These are phyloP conservation scores for Gossypium lobatum DNA, from an alignment of 441 rosid species.

Conservation along the genomic window DNA sequence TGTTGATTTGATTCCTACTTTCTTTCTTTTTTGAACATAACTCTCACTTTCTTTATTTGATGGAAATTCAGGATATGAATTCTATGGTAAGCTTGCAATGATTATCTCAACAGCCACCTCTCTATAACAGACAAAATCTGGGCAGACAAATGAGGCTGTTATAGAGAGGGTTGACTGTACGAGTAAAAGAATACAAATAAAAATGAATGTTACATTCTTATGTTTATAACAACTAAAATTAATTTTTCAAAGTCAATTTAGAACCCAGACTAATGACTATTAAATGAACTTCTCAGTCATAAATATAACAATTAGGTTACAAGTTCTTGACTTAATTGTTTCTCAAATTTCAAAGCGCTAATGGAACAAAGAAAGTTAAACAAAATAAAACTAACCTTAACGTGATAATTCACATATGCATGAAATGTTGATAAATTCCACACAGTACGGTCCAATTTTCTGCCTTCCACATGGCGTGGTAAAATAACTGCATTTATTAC, in stretches of 20 bases:
- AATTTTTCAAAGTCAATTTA: not conserved
- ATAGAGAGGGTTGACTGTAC: too few species aligned
- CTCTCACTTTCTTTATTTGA: too few species aligned
- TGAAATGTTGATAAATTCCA: constrained; percentile 89
- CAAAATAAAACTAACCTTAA: constrained; percentile 53
- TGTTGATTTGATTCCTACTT: too few species aligned
- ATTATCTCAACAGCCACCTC: too few species aligned
- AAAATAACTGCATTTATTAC: constrained; percentile 50
- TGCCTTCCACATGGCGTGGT: constrained; percentile 85
- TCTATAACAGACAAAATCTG: too few species aligned
- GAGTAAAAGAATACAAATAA: not conserved
- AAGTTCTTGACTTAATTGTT: not conserved
- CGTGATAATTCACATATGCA: constrained; percentile 93
- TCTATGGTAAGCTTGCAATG: too few species aligned
- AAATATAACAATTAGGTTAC: not conserved
- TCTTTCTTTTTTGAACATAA: too few species aligned
- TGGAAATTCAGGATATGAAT: too few species aligned
- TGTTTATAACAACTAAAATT: not conserved
- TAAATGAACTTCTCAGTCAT: not conserved
- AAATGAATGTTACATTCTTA: not conserved
- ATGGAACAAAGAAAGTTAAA: not conserved
- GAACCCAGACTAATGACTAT: not conserved
- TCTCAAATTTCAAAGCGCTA: not conserved
- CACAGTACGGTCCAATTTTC: constrained; percentile 75
- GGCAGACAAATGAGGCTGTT: too few species aligned